Conservation (phyloP, 495 filamentous ascomycete genomes). For the Tuber magnatum region DNA sequence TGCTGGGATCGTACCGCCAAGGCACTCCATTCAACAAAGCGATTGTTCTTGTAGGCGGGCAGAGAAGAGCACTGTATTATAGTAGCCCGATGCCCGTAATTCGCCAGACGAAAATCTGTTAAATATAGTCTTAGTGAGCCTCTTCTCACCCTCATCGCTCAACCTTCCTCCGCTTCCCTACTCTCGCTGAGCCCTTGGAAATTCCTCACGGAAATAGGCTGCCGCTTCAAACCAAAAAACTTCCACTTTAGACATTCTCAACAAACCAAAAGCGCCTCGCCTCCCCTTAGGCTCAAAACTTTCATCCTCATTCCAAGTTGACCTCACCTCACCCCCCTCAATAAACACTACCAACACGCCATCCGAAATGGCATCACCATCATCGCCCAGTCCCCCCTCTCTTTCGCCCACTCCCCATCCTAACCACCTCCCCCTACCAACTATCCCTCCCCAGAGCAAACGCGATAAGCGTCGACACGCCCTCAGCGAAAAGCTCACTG, state of each 20-base stretch:
- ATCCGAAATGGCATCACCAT: conserved; percentile 37
- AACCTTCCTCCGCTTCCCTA: background rate
- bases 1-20: background rate
- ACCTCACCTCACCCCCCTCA: conserved; percentile 11
- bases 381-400: conserved; percentile 31
- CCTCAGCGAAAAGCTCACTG: conserved; percentile 65
- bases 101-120: background rate
- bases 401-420: conserved; percentile 33
- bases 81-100: background rate
- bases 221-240: conserved; percentile 17
- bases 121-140: background rate
- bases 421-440: conserved; percentile 20
- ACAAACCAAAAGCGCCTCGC: background rate
- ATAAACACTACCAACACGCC: conserved; percentile 10
- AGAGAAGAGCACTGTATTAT: too few species aligned
- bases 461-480: conserved; percentile 78
- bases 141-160: background rate
- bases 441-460: conserved; percentile 59
- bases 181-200: background rate
- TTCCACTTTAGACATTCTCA: conserved; percentile 9
- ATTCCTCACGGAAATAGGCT: conserved; percentile 10
- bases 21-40: background rate
- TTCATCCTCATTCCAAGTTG: conserved; percentile 34
- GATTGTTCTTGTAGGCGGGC: background rate
- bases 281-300: conserved; percentile 43